Evolutionary conservation across 768 basidiomycete species (phyloP), one percentile per base, ranked within the genome.

Genomic region (Boletus pseudo-olivaceus): DNA sequence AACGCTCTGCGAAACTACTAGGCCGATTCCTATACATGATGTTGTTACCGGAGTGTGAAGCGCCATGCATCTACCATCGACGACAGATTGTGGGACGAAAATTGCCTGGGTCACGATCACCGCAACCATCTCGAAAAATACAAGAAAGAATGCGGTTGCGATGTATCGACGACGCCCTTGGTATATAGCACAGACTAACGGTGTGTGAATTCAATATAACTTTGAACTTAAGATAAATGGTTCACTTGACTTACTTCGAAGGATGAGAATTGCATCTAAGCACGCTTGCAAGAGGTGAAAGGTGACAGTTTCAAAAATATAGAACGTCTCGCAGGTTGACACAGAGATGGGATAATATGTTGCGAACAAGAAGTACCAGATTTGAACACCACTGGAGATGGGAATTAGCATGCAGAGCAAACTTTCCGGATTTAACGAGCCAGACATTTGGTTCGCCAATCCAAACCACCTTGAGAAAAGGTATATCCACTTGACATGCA

Each of bases 391-490:
- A 29, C 63, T 65, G 34, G 14, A 43, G n/a, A 47, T 17, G 12
- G 5, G 23, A n/a, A 38, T 63, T 8, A 64, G 26, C n/a, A 56
- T 39, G 17, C 51, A n/a, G 9, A 11, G 19, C 11, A 39, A 42
- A 19, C 33, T 10, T 43, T 46, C 37, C 4, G 35, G n/a, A 38
- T 10, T 30, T 1, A 9, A 33, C 7, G 33, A 8, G 7, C 7
- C 44, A 1, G 11, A 65, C 64, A 64, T 46, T 50, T 56, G 56
- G 12, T 55, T 56, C 50, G 51, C 3, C 32, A 65, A 17, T 49
- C 64, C 64, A 41, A 64, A 64, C 64, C 64, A 66, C 52, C 35
- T 65, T 1, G 65, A 27, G 17, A 65, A 56, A 26, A 65, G 47
- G 46, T 56, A 65, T 51, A 65, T 57, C 48, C 58, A 54, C 37